Base-by-base conservation (phyloP, 139 green algal species). In the Chlamydomonas sphaeroides region DNA sequence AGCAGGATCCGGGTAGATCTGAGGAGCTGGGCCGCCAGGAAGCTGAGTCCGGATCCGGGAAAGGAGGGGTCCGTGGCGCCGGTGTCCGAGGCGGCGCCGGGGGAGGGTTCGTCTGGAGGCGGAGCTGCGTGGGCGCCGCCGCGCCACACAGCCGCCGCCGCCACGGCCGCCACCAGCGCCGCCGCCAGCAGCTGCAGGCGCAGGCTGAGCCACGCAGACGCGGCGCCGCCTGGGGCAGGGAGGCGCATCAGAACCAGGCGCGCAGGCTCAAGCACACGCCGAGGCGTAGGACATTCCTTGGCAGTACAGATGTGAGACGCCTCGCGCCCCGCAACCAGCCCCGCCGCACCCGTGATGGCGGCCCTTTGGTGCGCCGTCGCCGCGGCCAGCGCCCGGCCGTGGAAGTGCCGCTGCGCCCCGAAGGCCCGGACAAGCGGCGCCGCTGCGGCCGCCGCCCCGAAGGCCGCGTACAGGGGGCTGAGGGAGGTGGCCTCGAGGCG, bases 161-260 rank as follows among this genome's bases (percentile, higher is more conserved):
- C 89, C 26, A 98, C 84, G 0, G 88, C 81, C 5, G 86, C 87
- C 23, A 96, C 88, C 32, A 98, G 77, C 1, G 65, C 66, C 0
- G 93, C 87, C 36, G 95, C 94, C 79, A 97, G 87, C 26, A 96
- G 84, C 88, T 98, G 95, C 82, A 98, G 90, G 17, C 94, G 84
- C 39, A 96, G 59, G 1, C 70, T 68, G 49, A 98, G 89, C 96
- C 95, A 98, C 70, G 89, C 79, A 39, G 86, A 81, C 25, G 86
- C 81, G 57, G 86, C 86, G 56, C 80, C 85, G 32, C 35, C 84
- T 72, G 62, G 67, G 5, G 63, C 28, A 28, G 63, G 33, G 63
- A 11, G 32, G 7, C n/a, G n/a, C n/a, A n/a, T n/a, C n/a, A n/a
- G n/a, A n/a, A n/a, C n/a, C n/a, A n/a, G n/a, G n/a, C n/a, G n/a